Conservation (phyloP, 495 filamentous ascomycete species). For the Tuber umbilicatum region DNA sequence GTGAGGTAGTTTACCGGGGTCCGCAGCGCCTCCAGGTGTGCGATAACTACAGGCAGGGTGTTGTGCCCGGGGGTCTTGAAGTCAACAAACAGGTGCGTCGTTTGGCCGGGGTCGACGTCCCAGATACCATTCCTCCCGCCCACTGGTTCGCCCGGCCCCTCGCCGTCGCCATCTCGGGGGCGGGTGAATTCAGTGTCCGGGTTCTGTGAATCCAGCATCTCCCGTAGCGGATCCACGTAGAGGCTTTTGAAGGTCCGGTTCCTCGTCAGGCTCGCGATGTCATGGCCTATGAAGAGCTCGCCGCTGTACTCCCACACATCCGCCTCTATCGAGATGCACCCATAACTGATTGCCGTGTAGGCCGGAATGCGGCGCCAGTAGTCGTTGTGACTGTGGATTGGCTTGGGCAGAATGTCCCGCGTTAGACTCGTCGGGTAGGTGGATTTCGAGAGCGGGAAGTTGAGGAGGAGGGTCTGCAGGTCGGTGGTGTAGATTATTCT, state of each 20-base stretch:
- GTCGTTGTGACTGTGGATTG: constrained; percentile 75
- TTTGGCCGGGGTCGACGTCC: constrained; percentile 54
- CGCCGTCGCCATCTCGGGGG: neutral
- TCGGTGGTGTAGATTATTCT: neutral
- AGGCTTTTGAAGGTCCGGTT: constrained; percentile 56
- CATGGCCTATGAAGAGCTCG: constrained; percentile 59
- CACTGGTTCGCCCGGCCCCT: constrained; percentile 4
- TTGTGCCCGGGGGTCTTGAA: constrained; percentile 54
- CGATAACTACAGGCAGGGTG: constrained; percentile 54
- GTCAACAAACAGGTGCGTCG: constrained; percentile 66
- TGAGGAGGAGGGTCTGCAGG: neutral
- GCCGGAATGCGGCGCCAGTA: constrained; percentile 77
- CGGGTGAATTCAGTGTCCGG: constrained; percentile 35
- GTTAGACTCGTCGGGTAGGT: neutral
- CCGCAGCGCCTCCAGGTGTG: constrained; percentile 61
- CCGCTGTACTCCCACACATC: constrained; percentile 75
- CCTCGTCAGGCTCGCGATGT: constrained; percentile 47
- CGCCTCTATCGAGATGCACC: constrained; percentile 71
- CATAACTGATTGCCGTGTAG: constrained; percentile 57
- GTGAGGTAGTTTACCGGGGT: constrained; percentile 57
- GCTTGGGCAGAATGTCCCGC: constrained; percentile 20
- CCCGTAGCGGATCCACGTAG: constrained; percentile 59
- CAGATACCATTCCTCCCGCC: constrained; percentile 52
- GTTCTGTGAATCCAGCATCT: constrained; percentile 54
- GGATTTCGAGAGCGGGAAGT: neutral